A percentile compares a stretch with the other conserved stretches of the same genome.
Evolutionary conservation across 441 rosid genomes (phyloP).

Genomic region (Erodium moschatum): DNA sequence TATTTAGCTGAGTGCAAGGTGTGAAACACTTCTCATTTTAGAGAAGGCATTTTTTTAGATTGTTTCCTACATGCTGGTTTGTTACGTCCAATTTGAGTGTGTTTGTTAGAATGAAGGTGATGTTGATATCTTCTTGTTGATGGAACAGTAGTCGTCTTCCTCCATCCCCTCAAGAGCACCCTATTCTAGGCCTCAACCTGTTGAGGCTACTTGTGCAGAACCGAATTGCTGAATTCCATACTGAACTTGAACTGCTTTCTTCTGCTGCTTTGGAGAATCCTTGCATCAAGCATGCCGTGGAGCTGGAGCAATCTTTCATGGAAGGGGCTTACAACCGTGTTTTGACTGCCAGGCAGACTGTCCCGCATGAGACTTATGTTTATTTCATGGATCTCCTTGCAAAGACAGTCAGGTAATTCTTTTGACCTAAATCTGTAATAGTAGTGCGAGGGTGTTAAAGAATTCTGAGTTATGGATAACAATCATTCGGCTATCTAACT

Average conservation of each 20-base stretch:
- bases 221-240: slow-evolving; percentile 91
- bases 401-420: slow-evolving; percentile 78
- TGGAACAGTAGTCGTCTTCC: slow-evolving; percentile 56
- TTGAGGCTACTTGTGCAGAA: slow-evolving; percentile 90
- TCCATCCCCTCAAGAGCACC: slow-evolving; percentile 67
- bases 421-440: slow-evolving; percentile 8
- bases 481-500: background rate
- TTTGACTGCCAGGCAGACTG: slow-evolving; percentile 80
- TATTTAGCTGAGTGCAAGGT: background rate
- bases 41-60: background rate
- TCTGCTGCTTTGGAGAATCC: slow-evolving; percentile 69
- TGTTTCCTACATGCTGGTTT: background rate
- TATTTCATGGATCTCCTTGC: slow-evolving; percentile 97
- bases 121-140: slow-evolving; percentile 16
- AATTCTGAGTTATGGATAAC: background rate
- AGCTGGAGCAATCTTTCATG: slow-evolving; percentile 98
- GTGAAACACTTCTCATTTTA: background rate
- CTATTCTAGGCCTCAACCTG: slow-evolving; percentile 86
- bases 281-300: slow-evolving; percentile 89
- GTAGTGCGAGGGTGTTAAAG: background rate
- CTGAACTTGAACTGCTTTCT: slow-evolving; percentile 79
- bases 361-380: slow-evolving; percentile 71
- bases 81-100: background rate
- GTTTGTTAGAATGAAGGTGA: background rate
- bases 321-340: slow-evolving; percentile 97